phyloP scores from a whole-genome alignment of 75 land plant genomes.

The Cupressus sempervirens region DNA sequence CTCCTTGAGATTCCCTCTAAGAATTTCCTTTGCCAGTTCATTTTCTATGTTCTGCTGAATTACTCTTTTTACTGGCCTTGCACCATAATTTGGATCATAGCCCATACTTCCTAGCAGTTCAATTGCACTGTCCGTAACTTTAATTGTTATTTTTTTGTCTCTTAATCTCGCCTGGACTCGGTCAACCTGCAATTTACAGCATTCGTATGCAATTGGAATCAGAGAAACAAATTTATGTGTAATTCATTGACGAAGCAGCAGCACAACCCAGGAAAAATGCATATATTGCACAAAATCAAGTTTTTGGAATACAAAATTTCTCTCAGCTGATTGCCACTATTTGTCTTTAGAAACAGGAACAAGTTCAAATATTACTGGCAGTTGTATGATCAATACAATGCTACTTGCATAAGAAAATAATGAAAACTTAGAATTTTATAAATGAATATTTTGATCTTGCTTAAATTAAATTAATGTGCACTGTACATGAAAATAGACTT shows the following conservation, averaged over 20 bases:
- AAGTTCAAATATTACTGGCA: background rate
- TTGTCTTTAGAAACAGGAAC: background rate
- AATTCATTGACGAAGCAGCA: background rate
- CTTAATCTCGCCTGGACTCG: slow-evolving; percentile 50
- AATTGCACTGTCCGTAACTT: slow-evolving; percentile 50
- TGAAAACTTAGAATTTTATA: background rate
- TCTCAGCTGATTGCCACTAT: no score
- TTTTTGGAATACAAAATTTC: no score
- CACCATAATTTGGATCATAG: slow-evolving; percentile 70
- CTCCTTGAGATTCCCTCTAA: slow-evolving; percentile 51
- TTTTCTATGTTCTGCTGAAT: slow-evolving; percentile 67
- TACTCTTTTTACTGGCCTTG: slow-evolving; percentile 67
- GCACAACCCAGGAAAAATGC: no score
- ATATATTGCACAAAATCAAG: no score
- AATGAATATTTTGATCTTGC: background rate
- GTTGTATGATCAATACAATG: background rate
- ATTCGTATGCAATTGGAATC: background rate
- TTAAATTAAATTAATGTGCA: background rate
- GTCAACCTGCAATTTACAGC: slow-evolving; percentile 34
- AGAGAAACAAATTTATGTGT: background rate
- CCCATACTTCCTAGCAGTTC: slow-evolving; percentile 56
- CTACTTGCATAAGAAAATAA: background rate
- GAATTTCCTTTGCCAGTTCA: slow-evolving; percentile 53
- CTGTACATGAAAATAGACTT: background rate
- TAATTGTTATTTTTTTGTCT: slow-evolving; percentile 52